phyloP scores from a whole-genome alignment of 2,329 filamentous ascomycete genomes.

The Laburnicola sp. region DNA sequence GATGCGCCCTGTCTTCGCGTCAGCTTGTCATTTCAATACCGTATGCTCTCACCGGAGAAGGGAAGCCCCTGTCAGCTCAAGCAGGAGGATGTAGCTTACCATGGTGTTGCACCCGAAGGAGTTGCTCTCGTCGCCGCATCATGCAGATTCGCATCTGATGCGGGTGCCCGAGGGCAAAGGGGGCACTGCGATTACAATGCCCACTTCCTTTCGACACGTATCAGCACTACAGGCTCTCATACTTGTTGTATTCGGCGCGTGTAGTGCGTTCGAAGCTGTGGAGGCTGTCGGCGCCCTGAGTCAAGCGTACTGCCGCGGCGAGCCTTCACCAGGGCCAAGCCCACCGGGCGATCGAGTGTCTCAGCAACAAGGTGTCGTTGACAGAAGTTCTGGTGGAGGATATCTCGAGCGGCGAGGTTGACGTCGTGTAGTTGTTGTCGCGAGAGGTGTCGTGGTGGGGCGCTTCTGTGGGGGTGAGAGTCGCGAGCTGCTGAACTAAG shows the following conservation, averaged over 20 bases:
- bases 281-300: neutral
- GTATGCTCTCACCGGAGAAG: too few relatives aligned
- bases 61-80: neutral
- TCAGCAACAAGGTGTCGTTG: neutral
- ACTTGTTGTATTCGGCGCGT: neutral
- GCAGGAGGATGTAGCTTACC: neutral
- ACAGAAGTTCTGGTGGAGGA: neutral
- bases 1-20: neutral
- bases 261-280: neutral
- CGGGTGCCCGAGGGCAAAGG: neutral
- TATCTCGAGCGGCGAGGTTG: neutral
- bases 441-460: conserved; percentile 2
- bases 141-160: neutral
- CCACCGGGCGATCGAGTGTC: neutral
- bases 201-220: neutral
- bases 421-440: neutral
- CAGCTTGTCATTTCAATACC: neutral
- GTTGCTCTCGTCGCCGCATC: neutral
- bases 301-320: neutral
- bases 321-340: neutral
- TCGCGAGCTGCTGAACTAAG: neutral
- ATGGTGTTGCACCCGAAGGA: neutral
- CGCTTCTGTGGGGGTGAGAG: neutral
- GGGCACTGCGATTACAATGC: neutral
- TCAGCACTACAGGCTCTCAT: neutral